Evolutionary conservation across 2,329 filamentous ascomycete species (phyloP), one percentile per base, ranked within the genome.

Genomic region (Arachnomyces sp.): DNA sequence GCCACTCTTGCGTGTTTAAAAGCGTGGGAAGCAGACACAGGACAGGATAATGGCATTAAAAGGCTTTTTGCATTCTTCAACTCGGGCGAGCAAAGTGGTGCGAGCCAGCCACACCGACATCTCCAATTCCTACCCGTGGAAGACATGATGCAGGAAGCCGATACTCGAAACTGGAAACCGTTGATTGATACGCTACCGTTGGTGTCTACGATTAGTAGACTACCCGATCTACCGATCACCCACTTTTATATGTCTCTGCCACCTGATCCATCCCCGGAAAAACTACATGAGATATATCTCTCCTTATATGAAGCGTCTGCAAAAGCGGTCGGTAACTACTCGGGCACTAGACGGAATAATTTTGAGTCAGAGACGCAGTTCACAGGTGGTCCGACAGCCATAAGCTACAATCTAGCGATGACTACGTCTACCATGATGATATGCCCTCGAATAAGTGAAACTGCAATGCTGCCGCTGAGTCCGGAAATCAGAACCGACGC

Each of bases 361-460:
- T 5, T 25, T 5, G 21, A 25, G 9, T 25, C 21, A 25, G 21
- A 25, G 21, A 25, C 21, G 9, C 21, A 9, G 21, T 25, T 25
- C 21, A 25, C 21, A 5, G 21, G 21, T 25, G 69, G 66, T 2
- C 59, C 63, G 2, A 57, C 68, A 0, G 62, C 63, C 1, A 70
- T 78, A 34, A 76, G 73, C 54, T 78, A 79, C 53, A 79, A 78
- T 44, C 61, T 78, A 2, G 74, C 71, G 7, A 72, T 78, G 67
- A 78, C 74, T 0, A 66, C 63, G 3, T 55, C 61, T 2, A 64
- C 60, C 6, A 77, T 79, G 72, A 66, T 71, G 39, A 69, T 79
- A 14, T 65, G 70, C 28, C 74, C 74, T 3, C 60, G 75, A 40
- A 59, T 60, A 30, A 61, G 56, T 14, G 73, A 75, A 48, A 65